Conservation (phyloP, 2,329 filamentous ascomycete species). For the Calonectria montana region DNA sequence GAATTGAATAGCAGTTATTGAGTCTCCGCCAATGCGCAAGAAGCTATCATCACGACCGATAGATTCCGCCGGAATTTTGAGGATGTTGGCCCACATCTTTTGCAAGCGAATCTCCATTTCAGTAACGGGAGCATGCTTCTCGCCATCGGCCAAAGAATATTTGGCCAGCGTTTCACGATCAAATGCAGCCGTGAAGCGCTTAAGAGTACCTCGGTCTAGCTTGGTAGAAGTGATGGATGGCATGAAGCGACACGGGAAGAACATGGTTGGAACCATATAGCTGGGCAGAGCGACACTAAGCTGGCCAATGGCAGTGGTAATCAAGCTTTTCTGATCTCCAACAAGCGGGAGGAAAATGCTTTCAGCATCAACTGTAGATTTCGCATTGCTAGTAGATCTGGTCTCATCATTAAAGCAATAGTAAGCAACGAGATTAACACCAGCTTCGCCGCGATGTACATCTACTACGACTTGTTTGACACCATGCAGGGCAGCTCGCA, state of each 20-base stretch:
- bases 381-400: background rate
- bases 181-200: conserved; percentile 5
- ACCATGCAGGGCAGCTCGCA: background rate
- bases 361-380: background rate
- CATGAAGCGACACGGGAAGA: conserved; percentile 13
- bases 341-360: background rate
- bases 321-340: background rate
- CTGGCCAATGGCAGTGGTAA: background rate
- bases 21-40: conserved; percentile 61
- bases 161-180: background rate
- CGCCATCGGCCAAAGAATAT: background rate
- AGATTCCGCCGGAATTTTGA: conserved; percentile 46
- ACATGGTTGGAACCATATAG: conserved; percentile 32
- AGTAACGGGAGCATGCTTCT: conserved; percentile 12
- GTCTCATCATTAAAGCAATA: background rate
- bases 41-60: conserved; percentile 54
- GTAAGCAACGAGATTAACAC: background rate
- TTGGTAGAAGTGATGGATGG: conserved; percentile 25
- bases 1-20: conserved; percentile 60
- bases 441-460: background rate
- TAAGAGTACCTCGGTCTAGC: conserved; percentile 12
- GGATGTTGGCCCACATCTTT: conserved; percentile 51
- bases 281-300: conserved; percentile 12
- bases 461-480: background rate
- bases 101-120: conserved; percentile 40